Conservation (phyloP, 148 eudicot genomes). For the Polygonum aviculare region DNA sequence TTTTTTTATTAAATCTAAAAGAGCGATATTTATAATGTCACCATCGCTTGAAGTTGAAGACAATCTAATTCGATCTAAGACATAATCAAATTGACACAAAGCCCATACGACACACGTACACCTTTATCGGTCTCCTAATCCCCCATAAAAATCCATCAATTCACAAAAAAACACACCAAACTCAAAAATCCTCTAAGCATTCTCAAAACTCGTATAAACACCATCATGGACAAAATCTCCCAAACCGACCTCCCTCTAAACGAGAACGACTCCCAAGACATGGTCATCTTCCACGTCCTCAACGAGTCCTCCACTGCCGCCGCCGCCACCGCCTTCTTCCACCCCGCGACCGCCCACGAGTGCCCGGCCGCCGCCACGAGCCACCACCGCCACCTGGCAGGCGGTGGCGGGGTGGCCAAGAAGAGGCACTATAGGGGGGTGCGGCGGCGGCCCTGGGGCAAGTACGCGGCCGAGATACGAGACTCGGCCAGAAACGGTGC, state of each 20-base stretch:
- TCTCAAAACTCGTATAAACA: not conserved
- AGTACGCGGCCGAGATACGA: constrained; percentile 59
- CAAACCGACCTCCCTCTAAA: constrained; percentile 46
- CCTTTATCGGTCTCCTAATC: not conserved
- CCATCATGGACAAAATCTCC: constrained; percentile 5
- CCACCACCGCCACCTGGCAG: not conserved
- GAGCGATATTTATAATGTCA: too few relatives aligned
- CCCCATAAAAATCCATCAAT: too few relatives aligned
- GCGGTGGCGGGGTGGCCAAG: constrained; percentile 12
- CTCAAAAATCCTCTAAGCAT: not conserved
- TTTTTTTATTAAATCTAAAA: too few relatives aligned
- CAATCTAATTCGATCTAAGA: too few relatives aligned
- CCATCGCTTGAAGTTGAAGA: too few relatives aligned
- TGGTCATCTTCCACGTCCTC: constrained; percentile 41
- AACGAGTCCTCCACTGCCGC: constrained; percentile 26
- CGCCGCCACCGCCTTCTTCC: not conserved
- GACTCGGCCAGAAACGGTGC: constrained; percentile 48
- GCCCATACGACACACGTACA: too few relatives aligned
- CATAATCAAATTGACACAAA: too few relatives aligned
- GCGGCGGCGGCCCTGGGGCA: constrained; percentile 66
- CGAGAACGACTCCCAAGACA: constrained; percentile 68
- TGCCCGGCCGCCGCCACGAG: not conserved
- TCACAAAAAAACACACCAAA: not conserved
- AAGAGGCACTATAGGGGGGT: constrained; percentile 54
- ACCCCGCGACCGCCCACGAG: not conserved